phyloP scores from a whole-genome alignment of 2,329 filamentous ascomycete species.

The Fusarium sp. region DNA sequence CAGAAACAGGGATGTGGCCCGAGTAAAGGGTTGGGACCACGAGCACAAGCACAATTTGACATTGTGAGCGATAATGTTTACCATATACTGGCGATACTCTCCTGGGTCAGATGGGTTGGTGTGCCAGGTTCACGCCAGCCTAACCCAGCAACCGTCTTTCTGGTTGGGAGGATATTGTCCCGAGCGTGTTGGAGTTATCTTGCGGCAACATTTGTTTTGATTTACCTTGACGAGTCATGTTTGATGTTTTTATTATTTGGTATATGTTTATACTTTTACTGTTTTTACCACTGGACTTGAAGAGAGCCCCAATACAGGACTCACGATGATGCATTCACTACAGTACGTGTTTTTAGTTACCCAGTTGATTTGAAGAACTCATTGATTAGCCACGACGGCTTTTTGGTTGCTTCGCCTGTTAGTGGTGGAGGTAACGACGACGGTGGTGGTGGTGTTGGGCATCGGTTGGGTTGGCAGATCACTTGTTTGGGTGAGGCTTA shows the following conservation, averaged over 20 bases:
- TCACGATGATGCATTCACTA: slow-evolving; percentile 24
- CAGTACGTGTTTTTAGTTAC: slow-evolving; percentile 23
- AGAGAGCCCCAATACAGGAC: slow-evolving; percentile 33
- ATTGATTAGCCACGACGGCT: slow-evolving; percentile 6
- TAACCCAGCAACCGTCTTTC: slow-evolving; percentile 40
- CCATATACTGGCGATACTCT: slow-evolving; percentile 42
- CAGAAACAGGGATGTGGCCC: slow-evolving; percentile 47
- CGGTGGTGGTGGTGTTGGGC: slow-evolving; percentile 43
- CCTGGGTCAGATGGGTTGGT: slow-evolving; percentile 25
- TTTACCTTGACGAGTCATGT: slow-evolving; percentile 31
- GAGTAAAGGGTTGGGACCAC: slow-evolving; percentile 27
- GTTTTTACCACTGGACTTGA: slow-evolving; percentile 33
- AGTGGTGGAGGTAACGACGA: slow-evolving; percentile 41
- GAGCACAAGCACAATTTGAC: slow-evolving; percentile 39
- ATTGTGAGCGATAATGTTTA: slow-evolving; percentile 52
- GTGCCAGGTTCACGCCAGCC: slow-evolving; percentile 32
- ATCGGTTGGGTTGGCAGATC: slow-evolving; percentile 33
- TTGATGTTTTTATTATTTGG: slow-evolving; percentile 34
- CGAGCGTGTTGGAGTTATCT: slow-evolving; percentile 48
- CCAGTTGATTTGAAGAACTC: slow-evolving; percentile 28
- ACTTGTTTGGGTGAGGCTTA: slow-evolving; percentile 13
- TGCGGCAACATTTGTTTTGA: slow-evolving; percentile 32
- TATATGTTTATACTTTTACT: slow-evolving; percentile 30
- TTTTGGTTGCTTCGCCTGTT: slow-evolving; percentile 17
- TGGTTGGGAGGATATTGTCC: slow-evolving; percentile 42